These are phyloP conservation scores for Yamadazyma tumulicola DNA, from an alignment of 805 yeast species.

Conservation along the genomic window DNA sequence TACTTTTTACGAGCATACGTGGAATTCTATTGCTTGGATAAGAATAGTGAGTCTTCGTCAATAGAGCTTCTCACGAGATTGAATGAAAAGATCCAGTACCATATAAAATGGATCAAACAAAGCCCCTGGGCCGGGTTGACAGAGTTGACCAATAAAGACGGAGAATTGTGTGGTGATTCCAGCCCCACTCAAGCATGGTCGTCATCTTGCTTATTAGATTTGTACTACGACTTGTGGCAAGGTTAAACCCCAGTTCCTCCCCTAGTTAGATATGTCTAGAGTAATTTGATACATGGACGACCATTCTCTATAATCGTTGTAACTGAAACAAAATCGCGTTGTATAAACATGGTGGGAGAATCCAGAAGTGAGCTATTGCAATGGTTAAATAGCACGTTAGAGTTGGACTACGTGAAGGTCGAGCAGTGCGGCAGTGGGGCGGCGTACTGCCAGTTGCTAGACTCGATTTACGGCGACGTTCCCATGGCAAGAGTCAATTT, in stretches of 20 bases:
- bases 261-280: too few relatives aligned
- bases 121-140: slow-evolving; percentile 93
- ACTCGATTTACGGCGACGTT: slow-evolving; percentile 76
- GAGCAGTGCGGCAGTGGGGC: slow-evolving; percentile 98
- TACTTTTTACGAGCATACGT: slow-evolving; percentile 81
- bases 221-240: slow-evolving; percentile 63
- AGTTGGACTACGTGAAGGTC: slow-evolving; percentile 65
- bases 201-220: slow-evolving; percentile 76
- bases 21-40: slow-evolving; percentile 38
- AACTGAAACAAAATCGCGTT: slow-evolving; percentile 1
- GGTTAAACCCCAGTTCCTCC: too few relatives aligned
- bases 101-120: slow-evolving; percentile 64
- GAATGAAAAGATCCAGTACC: slow-evolving; percentile 56
- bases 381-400: slow-evolving; percentile 78
- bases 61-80: slow-evolving; percentile 49
- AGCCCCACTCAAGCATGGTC: slow-evolving; percentile 99
- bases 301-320: background rate
- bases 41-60: slow-evolving; percentile 38
- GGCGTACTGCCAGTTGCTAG: slow-evolving; percentile 88
- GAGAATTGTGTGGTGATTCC: slow-evolving; percentile 76
- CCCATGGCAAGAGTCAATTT: slow-evolving; percentile 79
- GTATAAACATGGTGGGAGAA: slow-evolving; percentile 44
- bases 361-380: slow-evolving; percentile 78
- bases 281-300: too few relatives aligned
- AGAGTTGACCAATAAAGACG: slow-evolving; percentile 87